Evolutionary conservation across 2,329 filamentous ascomycete species (phyloP), one percentile per base, ranked within the genome.

Genomic region (Chaetomiaceae sp.): DNA sequence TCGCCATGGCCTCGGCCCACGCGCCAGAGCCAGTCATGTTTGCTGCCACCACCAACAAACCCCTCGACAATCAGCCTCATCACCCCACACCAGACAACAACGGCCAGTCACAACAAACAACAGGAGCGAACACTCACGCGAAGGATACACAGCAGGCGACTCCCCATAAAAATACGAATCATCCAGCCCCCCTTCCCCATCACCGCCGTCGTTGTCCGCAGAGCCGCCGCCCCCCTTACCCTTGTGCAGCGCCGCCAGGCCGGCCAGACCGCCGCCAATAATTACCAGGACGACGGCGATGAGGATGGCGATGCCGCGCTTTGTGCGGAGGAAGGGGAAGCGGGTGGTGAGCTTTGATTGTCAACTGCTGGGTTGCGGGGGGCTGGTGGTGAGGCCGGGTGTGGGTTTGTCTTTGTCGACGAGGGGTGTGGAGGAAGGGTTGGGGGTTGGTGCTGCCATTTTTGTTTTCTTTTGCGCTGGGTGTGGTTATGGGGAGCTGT

Each of bases 1-100:
- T 87, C 17, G 70, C 66, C 59, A 86, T 84, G 5, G 87, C 82
- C 14, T 76, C 73, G 3, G 73, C 73, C 89, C 89, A 93, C 35
- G 79, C 71, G 9, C 82, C 85, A 5, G 75, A 68, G 14, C 85
- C 85, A 57, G 66, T 74, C 72, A 83, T 69, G 27, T 70, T 61
- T n/a, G 75, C 74, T 77, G 44, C 17, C 5, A 41, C 20, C 8
- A 5, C 17, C 13, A 44, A 27, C 23, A 50, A 40, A 30, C 46
- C 21, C 50, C 57, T 44, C 40, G 34, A 5, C 33, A 12, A n/a
- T 12, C 17, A 35, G 6, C 33, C 41, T 14, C 13, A 53, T 16
- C 17, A 16, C 5, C 25, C 25, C 13, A 9, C 12, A 20, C 9
- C 6, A 10, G 14, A 16, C 17, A 13, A 31, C 2, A 30, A n/a